Evolutionary conservation across 371 early-diverging fungal species (phyloP), one percentile per base, ranked within the genome.

Genomic region (Apophysomyces ossiformis): DNA sequence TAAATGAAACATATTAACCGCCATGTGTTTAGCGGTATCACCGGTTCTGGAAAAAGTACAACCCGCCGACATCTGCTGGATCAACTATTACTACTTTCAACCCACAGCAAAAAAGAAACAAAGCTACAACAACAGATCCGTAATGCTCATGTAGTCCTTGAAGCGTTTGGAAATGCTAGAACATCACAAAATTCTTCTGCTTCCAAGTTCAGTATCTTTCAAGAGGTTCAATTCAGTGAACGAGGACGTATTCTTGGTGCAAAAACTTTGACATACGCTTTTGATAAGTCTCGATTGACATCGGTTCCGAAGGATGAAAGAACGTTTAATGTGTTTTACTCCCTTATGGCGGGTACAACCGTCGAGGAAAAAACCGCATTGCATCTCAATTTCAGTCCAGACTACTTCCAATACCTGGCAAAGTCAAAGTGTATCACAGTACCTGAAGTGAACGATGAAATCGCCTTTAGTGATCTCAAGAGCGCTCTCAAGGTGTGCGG

Each of bases 271-370:
- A 86, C 91, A 15, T 96, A 91, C 73, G 84, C 93, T 45, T 85
- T 96, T 59, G 96, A 96, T 73, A 87, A 90, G 62, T 82, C 86
- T 47, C 84, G 92, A 60, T 85, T 92, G 26, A 87, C 88, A 37
- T 59, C 73, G 38, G 72, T 80, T 12, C 80, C 72, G 35, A 69
- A 86, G 50, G 89, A 86, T 58, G 93, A 94, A 60, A 83, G 92
- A 60, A 93, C 88, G 56, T 98, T 95, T 74, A 92, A 97, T 73
- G 89, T 95, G 37, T 96, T 98, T 69, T 94, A 96, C 71, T 88
- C 93, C 37, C 83, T 96, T 60, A 82, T 87, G 68, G 82, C 85
- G 45, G 87, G 86, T 39, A 80, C 78, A n/a, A 83, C 67, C 11
- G 59, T 66, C 12, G 79, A 73, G 44, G 85, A 77, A 70, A 83